A percentile compares a stretch with the other conserved stretches of the same genome.
phyloP scores from a whole-genome alignment of 2,329 filamentous ascomycete species.

The Penicillium sclerotiorum region DNA sequence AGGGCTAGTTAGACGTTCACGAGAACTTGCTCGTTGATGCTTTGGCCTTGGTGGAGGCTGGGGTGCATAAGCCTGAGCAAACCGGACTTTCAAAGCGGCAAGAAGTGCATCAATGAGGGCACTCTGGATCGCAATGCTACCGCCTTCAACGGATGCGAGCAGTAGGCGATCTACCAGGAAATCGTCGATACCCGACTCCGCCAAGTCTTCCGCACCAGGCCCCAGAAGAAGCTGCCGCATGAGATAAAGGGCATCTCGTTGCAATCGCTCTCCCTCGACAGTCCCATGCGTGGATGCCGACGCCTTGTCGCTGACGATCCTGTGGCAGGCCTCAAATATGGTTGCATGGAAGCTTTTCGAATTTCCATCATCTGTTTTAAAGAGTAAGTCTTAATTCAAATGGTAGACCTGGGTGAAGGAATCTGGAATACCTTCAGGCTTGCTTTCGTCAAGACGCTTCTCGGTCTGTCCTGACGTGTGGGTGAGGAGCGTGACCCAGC shows the following conservation, averaged over 20 bases:
- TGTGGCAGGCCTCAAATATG: slow-evolving; percentile 36
- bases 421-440: slow-evolving; percentile 52
- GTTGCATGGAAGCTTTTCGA: slow-evolving; percentile 36
- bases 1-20: slow-evolving; percentile 43
- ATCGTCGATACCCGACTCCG: slow-evolving; percentile 64
- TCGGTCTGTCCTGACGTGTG: slow-evolving; percentile 57
- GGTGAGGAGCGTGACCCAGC: slow-evolving; percentile 71
- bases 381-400: slow-evolving; percentile 3
- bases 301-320: slow-evolving; percentile 29
- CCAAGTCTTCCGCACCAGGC: slow-evolving; percentile 41
- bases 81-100: slow-evolving; percentile 67
- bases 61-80: slow-evolving; percentile 40
- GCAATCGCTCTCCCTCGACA: slow-evolving; percentile 65
- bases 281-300: slow-evolving; percentile 36
- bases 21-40: slow-evolving; percentile 41
- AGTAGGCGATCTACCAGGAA: slow-evolving; percentile 69
- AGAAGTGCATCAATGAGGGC: slow-evolving; percentile 78
- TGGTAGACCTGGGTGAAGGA: neutral
- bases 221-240: slow-evolving; percentile 54
- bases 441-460: slow-evolving; percentile 46
- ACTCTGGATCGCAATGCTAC: slow-evolving; percentile 73
- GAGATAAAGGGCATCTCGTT: slow-evolving; percentile 69
- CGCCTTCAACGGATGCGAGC: slow-evolving; percentile 57
- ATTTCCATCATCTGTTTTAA: slow-evolving; percentile 27
- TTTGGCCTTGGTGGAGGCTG: slow-evolving; percentile 32